Percentiles rank a stretch among this genome's conserved stretches.
Evolutionary conservation across 2,329 filamentous ascomycete genomes (phyloP).

Genomic region (Colletotrichum melonis): DNA sequence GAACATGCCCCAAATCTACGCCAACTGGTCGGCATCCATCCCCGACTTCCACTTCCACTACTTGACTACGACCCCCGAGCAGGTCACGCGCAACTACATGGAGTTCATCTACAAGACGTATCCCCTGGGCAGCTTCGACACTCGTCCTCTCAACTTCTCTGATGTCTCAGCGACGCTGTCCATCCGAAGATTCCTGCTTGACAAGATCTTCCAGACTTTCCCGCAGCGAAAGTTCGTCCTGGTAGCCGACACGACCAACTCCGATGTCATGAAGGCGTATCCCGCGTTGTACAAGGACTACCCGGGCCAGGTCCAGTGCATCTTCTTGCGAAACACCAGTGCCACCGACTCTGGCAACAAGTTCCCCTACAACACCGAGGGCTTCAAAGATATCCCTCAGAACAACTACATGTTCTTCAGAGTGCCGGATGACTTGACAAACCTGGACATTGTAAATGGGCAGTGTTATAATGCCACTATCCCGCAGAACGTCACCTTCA

Average conservation of each 20-base stretch:
- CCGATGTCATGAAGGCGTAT: constrained; percentile 78
- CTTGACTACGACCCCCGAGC: constrained; percentile 83
- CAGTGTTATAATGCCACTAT: constrained; percentile 75
- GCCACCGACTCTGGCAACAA: constrained; percentile 74
- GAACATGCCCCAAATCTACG: constrained; percentile 84
- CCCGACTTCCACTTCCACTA: constrained; percentile 83
- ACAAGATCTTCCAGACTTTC: constrained; percentile 80
- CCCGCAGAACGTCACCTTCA: constrained; percentile 78
- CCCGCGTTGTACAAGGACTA: constrained; percentile 72
- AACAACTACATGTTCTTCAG: constrained; percentile 84
- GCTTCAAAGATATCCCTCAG: constrained; percentile 75
- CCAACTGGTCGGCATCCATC: constrained; percentile 77
- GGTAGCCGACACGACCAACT: constrained; percentile 81
- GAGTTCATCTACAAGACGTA: constrained; percentile 83
- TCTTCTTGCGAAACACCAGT: constrained; percentile 80
- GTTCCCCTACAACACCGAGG: constrained; percentile 81
- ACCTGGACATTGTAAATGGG: constrained; percentile 74
- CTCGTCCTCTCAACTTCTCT: constrained; percentile 83
- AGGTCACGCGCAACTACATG: constrained; percentile 83
- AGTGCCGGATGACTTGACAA: constrained; percentile 74
- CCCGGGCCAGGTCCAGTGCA: constrained; percentile 80
- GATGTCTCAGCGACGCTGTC: constrained; percentile 77
- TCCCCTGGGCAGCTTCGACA: constrained; percentile 82
- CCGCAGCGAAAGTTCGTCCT: constrained; percentile 81
- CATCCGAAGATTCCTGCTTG: constrained; percentile 76